These are phyloP conservation scores for Mycosphaerella sp. DNA, from an alignment of 2,329 filamentous ascomycete genomes.

Conservation along the genomic window DNA sequence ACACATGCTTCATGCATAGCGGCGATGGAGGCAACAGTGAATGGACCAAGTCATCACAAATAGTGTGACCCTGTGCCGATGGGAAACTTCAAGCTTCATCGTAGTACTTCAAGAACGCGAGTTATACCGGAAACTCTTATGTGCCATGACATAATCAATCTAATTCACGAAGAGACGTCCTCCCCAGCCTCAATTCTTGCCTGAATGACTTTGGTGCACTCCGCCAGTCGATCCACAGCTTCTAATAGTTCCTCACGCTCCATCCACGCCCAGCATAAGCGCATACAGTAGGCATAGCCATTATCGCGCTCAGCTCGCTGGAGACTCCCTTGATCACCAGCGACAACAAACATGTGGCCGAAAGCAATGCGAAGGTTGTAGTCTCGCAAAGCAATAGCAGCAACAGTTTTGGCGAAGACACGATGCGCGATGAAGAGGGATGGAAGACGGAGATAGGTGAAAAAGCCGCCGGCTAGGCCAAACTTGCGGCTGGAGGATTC, in stretches of 20 bases:
- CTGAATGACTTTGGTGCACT: not conserved
- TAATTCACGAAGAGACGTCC: not conserved
- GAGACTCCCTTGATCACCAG: constrained; percentile 8
- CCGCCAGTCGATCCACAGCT: constrained; percentile 8
- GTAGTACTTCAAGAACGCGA: too few relatives aligned
- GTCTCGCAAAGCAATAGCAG: constrained; percentile 12
- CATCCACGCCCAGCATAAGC: constrained; percentile 14
- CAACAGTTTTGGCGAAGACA: constrained; percentile 12
- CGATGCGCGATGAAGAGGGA: constrained; percentile 2
- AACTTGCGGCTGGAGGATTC: constrained; percentile 30
- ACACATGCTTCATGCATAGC: too few relatives aligned
- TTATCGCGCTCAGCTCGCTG: constrained; percentile 7
- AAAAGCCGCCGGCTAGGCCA: constrained; percentile 67
- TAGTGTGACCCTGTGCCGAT: too few relatives aligned
- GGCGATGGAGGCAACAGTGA: too few relatives aligned
- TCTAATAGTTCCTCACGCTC: constrained; percentile 8
- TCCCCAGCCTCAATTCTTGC: not conserved
- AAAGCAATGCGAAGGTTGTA: constrained; percentile 12
- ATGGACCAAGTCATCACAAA: too few relatives aligned
- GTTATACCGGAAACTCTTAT: too few relatives aligned
- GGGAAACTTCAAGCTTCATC: too few relatives aligned
- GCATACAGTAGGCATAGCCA: constrained; percentile 13
- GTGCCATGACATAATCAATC: too few relatives aligned
- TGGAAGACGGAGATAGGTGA: constrained; percentile 36
- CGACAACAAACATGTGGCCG: constrained; percentile 18